A percentile compares a stretch with the other conserved stretches of the same genome.
These are phyloP conservation scores for Psidium guajava DNA, from an alignment of 345 rosid genomes.

Conservation along the genomic window DNA sequence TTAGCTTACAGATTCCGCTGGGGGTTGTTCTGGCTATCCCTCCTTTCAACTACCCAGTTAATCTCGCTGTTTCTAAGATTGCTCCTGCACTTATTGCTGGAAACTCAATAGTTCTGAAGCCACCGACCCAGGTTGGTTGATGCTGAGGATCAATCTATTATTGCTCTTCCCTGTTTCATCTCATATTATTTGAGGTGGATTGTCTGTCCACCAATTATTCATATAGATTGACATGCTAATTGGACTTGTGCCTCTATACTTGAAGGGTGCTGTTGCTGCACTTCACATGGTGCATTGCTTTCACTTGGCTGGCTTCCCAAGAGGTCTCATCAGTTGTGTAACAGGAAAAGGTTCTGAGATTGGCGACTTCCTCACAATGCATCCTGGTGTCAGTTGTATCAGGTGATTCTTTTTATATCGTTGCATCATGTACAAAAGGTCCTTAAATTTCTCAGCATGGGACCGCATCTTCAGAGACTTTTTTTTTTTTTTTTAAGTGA, in stretches of 20 bases:
- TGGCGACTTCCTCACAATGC: slow-evolving; percentile 98
- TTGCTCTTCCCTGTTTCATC: not conserved
- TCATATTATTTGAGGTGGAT: not conserved
- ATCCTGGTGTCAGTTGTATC: slow-evolving; percentile 87
- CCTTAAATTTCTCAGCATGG: not conserved
- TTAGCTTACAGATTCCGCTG: slow-evolving; percentile 51
- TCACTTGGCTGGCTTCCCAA: slow-evolving; percentile 96
- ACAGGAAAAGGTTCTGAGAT: slow-evolving; percentile 99
- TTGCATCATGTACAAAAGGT: not conserved
- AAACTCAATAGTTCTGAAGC: slow-evolving; percentile 92
- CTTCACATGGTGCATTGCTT: slow-evolving; percentile 98
- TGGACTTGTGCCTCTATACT: not conserved
- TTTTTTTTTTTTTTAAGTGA: not conserved
- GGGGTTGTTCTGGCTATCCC: slow-evolving; percentile 96
- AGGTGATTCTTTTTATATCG: slow-evolving; percentile 27
- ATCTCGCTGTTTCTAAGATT: slow-evolving; percentile 92
- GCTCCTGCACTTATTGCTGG: slow-evolving; percentile 94
- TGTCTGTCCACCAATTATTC: not conserved
- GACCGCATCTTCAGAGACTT: not conserved
- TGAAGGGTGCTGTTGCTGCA: slow-evolving; percentile 89
- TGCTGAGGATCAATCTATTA: not conserved
- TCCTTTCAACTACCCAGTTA: slow-evolving; percentile 97
- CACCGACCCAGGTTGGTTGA: slow-evolving; percentile 84
- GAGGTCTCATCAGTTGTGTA: slow-evolving; percentile 82
- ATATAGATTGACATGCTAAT: not conserved